These are phyloP conservation scores for Populus nigra DNA, from an alignment of 345 rosid genomes.

Conservation along the genomic window DNA sequence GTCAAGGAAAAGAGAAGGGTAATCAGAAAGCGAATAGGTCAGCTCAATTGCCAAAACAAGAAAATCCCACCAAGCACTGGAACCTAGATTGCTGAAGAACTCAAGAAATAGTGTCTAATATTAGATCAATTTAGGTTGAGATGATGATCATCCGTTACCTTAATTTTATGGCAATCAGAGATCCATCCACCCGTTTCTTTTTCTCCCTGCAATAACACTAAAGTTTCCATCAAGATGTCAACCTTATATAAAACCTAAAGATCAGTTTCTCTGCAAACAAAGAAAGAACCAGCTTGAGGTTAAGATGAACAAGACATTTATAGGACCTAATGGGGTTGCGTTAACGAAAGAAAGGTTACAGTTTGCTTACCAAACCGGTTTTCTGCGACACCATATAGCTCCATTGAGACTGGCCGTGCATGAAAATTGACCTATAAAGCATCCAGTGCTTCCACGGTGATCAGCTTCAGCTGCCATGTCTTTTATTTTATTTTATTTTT, in stretches of 20 bases:
- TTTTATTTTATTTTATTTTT: too few species aligned
- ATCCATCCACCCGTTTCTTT: not conserved
- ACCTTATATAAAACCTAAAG: not conserved
- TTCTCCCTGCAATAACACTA: not conserved
- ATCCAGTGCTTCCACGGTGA: constrained; percentile 10
- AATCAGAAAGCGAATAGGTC: not conserved
- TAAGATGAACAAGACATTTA: not conserved
- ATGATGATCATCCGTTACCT: not conserved
- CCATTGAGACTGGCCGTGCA: not conserved
- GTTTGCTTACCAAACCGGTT: not conserved
- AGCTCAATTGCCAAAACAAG: not conserved
- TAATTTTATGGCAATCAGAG: not conserved
- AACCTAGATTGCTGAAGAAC: not conserved
- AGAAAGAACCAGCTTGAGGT: not conserved
- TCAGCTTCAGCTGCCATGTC: constrained; percentile 3
- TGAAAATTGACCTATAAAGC: not conserved
- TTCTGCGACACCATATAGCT: not conserved
- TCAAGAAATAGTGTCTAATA: not conserved
- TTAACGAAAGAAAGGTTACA: not conserved
- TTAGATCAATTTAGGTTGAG: not conserved
- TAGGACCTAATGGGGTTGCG: not conserved
- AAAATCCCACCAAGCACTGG: not conserved
- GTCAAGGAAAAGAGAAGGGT: not conserved
- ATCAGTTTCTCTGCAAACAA: not conserved
- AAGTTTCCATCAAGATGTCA: not conserved